Base-by-base conservation (phyloP, 2,329 filamentous ascomycete genomes). In the Diaporthe sp. region DNA sequence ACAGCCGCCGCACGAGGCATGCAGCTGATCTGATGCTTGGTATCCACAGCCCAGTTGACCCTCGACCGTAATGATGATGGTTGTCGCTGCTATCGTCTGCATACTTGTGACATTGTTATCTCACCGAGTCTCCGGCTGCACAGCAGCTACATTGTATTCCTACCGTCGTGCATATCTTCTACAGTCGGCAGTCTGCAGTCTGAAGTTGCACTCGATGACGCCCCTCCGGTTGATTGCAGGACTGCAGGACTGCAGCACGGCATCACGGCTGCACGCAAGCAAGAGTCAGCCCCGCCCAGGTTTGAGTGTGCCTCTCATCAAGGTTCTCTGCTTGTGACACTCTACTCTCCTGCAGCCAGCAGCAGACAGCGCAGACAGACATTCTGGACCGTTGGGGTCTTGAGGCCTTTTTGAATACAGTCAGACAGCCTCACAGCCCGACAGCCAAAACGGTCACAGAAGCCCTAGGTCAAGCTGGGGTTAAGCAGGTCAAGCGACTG, bases 201-300 rank as follows among this genome's bases (percentile, higher is more conserved):
- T 42, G 22, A 28, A 12, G 61, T 65, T 28, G 28, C 42, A 34
- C 61, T 65, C 61, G 42, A 49, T 49, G 42, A 17, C 13, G 22
- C 39, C 39, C 59, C 15, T 28, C 59, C 42, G 62, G 46, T 28
- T 39, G 31, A 39, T 25, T 68, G 62, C 62, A 68, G 42, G 17
- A 51, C 28, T 68, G 62, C 62, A 68, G 42, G 17, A 51, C 28
- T 25, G 44, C 44, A 37, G 31, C 31, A 25, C 39, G 7, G 15
- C 59, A 44, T 46, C 25, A 46, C 42, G 39, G 59, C 59, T 25
- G 44, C 62, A 51, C 44, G 25, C 62, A 37, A 67, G 31, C 46
- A 69, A 53, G 46, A 69, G 49, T 69, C 65, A 55, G 65, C 46
- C 46, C 46, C 65, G 65, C 46, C 65, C n/a, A 28, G 31, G 22